Conservation (phyloP, 2,329 filamentous ascomycete species). For the Pseudocercospora eumusae region DNA sequence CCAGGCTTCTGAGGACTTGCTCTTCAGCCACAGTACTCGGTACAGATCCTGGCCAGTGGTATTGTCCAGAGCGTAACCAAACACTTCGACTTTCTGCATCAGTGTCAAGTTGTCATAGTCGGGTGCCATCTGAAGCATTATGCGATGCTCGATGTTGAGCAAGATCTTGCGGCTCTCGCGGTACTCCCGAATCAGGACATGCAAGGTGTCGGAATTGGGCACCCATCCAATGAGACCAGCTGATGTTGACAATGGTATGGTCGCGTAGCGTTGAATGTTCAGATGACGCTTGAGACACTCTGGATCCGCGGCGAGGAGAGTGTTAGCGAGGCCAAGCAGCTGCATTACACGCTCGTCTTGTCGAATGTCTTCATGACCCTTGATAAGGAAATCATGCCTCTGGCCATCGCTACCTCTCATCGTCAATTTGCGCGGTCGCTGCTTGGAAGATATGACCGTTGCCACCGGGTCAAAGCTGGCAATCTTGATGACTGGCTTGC, state of each 20-base stretch:
- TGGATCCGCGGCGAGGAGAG: constrained; percentile 85
- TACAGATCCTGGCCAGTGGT: constrained; percentile 98
- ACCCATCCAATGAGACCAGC: constrained; percentile 96
- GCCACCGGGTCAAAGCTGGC: constrained; percentile 86
- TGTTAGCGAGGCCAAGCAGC: constrained; percentile 96
- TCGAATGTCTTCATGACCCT: constrained; percentile 98
- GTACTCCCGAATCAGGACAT: constrained; percentile 95
- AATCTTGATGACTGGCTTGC: constrained; percentile 78
- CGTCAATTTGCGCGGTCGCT: constrained; percentile 85
- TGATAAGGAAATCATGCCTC: constrained; percentile 84
- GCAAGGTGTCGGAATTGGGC: constrained; percentile 93
- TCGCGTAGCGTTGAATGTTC: constrained; percentile 91
- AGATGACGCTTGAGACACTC: constrained; percentile 97
- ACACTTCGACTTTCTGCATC: constrained; percentile 99
- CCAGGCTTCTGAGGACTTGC: constrained; percentile 97
- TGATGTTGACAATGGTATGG: constrained; percentile 95
- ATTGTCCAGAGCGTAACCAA: constrained; percentile 98
- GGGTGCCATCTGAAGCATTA: constrained; percentile 99
- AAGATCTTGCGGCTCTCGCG: constrained; percentile 95
- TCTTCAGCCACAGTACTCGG: constrained; percentile 97
- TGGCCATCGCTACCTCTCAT: constrained; percentile 86
- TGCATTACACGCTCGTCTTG: constrained; percentile 99
- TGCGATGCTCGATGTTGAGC: constrained; percentile 97
- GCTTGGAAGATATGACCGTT: constrained; percentile 93
- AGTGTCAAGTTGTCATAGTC: constrained; percentile 98